Evolutionary conservation across 2,329 filamentous ascomycete species (phyloP), one percentile per base, ranked within the genome.

Genomic region (Ascochyta fabae): DNA sequence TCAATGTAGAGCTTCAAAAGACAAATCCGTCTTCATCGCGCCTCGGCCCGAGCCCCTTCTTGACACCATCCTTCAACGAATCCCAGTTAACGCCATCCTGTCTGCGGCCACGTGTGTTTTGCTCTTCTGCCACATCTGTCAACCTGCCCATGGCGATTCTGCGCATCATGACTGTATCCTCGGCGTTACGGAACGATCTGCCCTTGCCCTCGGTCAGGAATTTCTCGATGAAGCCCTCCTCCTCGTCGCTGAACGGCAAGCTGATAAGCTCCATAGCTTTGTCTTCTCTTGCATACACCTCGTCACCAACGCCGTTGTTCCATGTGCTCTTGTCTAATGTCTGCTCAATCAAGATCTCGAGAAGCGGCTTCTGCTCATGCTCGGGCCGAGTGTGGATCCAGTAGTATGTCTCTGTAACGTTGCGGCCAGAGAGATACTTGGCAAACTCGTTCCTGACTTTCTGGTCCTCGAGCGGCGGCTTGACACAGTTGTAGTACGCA

Each of bases 401-500:
- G 58, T 86, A 86, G 52, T 94, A 87, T 3, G 90, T 88, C 67
- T 92, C 89, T 0, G 86, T 84, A 5, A 93, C 80, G 66, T 84
- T 90, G 7, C 87, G 86, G 33, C 80, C 80, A 1, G 87, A 84
- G 43, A 95, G 81, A 7, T 89, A 87, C 38, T 84, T 82, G 64
- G 92, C 92, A 31, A 93, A 85, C 7, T 87, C 80, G 56, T 85
- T 81, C 9, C 91, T 80, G 0, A 89, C 85, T 26, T 81, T 79
- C 1, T 83, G 79, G 0, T 82, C 84, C 62, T 84, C 84, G n/a
- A 96, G 79, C 19, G 88, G 85, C 2, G 92, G 91, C 61, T 87
- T 87, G 1, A 89, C 87, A 12, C 88, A 86, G 62, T 92, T 83
- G 76, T 90, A 95, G 76, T 95, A 96, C 10, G 90, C 88, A 26